A percentile compares a stretch with the other conserved stretches of the same genome.
Conservation (phyloP, 768 basidiomycete genomes). For the Tylopilus cervinicoccineus region DNA sequence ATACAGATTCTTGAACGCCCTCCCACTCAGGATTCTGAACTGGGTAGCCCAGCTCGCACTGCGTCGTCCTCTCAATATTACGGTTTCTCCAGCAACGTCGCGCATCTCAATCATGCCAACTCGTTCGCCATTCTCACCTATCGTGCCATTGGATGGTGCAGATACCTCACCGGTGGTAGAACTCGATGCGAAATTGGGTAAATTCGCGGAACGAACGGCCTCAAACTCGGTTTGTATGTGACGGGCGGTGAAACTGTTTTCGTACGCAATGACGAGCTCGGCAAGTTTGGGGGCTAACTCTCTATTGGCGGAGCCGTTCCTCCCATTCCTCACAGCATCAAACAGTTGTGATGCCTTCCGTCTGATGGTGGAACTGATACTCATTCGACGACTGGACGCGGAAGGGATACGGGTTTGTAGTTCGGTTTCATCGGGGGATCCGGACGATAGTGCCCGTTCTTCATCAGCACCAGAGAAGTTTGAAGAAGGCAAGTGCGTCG, state of each 20-base stretch:
- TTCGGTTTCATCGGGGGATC: constrained; percentile 50
- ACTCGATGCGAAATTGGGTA: background rate
- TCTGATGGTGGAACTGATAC: constrained; percentile 54
- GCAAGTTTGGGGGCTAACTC: constrained; percentile 57
- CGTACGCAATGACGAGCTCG: constrained; percentile 70
- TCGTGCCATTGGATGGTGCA: constrained; percentile 25
- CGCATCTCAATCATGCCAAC: constrained; percentile 44
- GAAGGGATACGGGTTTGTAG: constrained; percentile 37
- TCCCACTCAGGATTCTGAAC: constrained; percentile 89
- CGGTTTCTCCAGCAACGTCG: constrained; percentile 67
- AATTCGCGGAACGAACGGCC: constrained; percentile 29
- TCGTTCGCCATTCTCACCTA: constrained; percentile 22
- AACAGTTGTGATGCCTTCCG: constrained; percentile 73
- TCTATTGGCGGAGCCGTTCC: constrained; percentile 26
- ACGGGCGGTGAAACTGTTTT: constrained; percentile 59
- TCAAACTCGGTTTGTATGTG: constrained; percentile 61
- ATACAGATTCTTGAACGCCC: constrained; percentile 98
- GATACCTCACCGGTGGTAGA: background rate
- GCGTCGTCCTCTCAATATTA: constrained; percentile 64
- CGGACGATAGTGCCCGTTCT: constrained; percentile 57
- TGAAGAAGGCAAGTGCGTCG: constrained; percentile 31
- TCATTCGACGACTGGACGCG: constrained; percentile 32
- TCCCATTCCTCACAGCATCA: constrained; percentile 46
- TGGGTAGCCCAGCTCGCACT: constrained; percentile 87
- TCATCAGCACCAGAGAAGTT: constrained; percentile 56